Conservation (phyloP, 345 rosid species). For the Pistacia vera region DNA sequence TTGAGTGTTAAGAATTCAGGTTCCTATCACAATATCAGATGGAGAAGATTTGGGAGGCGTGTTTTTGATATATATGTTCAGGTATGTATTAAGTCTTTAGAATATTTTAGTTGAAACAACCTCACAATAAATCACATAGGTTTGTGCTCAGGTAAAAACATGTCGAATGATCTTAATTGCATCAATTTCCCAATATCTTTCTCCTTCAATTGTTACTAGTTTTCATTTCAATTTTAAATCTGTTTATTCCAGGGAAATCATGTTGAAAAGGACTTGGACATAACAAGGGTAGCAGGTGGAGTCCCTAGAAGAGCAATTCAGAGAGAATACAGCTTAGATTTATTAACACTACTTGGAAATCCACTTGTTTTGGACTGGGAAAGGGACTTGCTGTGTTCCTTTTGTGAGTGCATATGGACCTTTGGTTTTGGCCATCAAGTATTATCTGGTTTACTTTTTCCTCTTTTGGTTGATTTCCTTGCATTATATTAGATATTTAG, state of each 20-base stretch:
- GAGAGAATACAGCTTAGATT: conserved; percentile 24
- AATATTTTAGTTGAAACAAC: not conserved
- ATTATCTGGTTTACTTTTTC: too few species aligned
- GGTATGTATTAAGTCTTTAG: conserved; percentile 26
- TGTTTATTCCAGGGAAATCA: conserved; percentile 46
- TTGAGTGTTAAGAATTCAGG: too few species aligned
- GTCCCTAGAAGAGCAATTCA: conserved; percentile 28
- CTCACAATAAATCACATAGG: too few species aligned
- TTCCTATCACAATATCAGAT: conserved; percentile 11
- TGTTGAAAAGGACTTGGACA: conserved; percentile 53
- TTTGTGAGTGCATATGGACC: conserved; percentile 41
- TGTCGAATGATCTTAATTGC: not conserved
- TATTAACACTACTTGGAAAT: conserved; percentile 39
- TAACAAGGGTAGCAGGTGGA: conserved; percentile 38
- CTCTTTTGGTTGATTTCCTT: too few species aligned
- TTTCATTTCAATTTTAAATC: not conserved
- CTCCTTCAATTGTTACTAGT: not conserved
- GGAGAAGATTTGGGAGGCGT: conserved; percentile 53
- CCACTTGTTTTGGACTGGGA: conserved; percentile 53
- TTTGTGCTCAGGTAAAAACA: too few species aligned
- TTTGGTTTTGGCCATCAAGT: conserved; percentile 46
- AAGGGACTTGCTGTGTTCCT: conserved; percentile 44
- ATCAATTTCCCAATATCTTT: not conserved
- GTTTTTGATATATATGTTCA: conserved; percentile 56
- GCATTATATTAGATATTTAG: conserved; percentile 14